These are phyloP conservation scores for Periglandula ipomoeae DNA, from an alignment of 2,329 filamentous ascomycete genomes.

Conservation along the genomic window DNA sequence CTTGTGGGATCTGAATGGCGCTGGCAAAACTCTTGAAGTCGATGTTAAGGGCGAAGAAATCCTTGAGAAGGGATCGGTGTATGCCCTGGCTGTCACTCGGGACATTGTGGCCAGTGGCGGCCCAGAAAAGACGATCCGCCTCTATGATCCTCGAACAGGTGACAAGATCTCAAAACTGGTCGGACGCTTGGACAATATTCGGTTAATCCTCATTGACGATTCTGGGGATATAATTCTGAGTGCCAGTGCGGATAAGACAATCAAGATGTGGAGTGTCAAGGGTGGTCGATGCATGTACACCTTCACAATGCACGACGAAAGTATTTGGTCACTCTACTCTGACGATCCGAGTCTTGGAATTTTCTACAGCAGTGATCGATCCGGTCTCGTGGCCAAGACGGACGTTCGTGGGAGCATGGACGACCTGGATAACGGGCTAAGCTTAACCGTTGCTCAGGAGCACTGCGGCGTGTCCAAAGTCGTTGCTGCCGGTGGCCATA, in stretches of 20 bases:
- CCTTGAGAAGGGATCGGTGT: conserved; percentile 87
- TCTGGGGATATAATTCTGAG: conserved; percentile 88
- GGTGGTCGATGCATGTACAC: conserved; percentile 96
- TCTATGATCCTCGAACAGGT: conserved; percentile 86
- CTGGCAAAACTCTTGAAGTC: conserved; percentile 78
- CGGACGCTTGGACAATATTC: conserved; percentile 89
- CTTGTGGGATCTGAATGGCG: conserved; percentile 87
- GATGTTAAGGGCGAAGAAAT: conserved; percentile 76
- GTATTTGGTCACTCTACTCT: conserved; percentile 92
- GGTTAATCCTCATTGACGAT: conserved; percentile 82
- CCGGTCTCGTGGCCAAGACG: conserved; percentile 91
- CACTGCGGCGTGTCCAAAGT: conserved; percentile 70
- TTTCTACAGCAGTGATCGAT: conserved; percentile 92
- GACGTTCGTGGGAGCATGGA: conserved; percentile 65
- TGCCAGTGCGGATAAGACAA: conserved; percentile 88
- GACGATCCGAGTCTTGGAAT: conserved; percentile 75
- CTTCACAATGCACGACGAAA: conserved; percentile 97
- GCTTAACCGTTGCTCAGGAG: conserved; percentile 85
- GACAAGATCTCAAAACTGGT: conserved; percentile 93
- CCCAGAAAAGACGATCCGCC: conserved; percentile 81
- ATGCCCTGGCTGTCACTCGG: conserved; percentile 73
- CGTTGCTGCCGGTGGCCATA: conserved; percentile 60
- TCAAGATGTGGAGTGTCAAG: conserved; percentile 96
- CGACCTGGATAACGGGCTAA: conserved; percentile 75
- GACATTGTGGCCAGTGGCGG: conserved; percentile 85